Percentiles rank a stretch among this genome's conserved stretches.
Evolutionary conservation across 176 grass and related monocot species (phyloP).

Genomic region (Ananas comosus): DNA sequence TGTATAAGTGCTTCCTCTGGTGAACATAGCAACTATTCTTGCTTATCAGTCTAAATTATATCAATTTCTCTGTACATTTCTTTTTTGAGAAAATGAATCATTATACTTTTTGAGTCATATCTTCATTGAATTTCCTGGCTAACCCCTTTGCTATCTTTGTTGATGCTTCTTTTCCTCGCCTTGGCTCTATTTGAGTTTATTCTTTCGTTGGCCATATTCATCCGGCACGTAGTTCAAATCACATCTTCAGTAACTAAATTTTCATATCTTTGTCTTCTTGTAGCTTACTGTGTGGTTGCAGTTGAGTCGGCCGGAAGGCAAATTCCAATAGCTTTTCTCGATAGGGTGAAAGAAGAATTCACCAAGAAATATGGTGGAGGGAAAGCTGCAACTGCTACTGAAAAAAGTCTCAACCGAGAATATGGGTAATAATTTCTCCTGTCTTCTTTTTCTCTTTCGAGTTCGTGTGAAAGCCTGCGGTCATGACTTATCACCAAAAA

Average conservation of each 20-base stretch:
- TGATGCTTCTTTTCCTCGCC: too few species aligned
- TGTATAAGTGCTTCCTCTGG: too few species aligned
- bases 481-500: neutral
- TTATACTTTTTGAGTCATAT: too few species aligned
- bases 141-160: too few species aligned
- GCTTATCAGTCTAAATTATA: too few species aligned
- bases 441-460: neutral
- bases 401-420: conserved; percentile 72
- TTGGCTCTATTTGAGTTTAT: too few species aligned
- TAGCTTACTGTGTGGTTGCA: conserved; percentile 87
- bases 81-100: too few species aligned
- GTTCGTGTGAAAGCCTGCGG: neutral
- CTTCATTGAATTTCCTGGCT: too few species aligned
- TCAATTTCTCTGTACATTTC: too few species aligned
- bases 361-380: conserved; percentile 69
- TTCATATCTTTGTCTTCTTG: conserved; percentile 5
- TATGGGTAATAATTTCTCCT: conserved; percentile 46
- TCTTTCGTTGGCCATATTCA: too few species aligned
- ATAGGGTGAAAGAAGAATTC: conserved; percentile 93
- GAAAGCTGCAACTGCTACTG: conserved; percentile 61
- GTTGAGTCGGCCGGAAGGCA: conserved; percentile 65
- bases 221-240: too few species aligned
- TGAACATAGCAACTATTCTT: too few species aligned
- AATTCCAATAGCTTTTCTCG: conserved; percentile 59
- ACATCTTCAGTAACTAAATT: neutral